phyloP scores from a whole-genome alignment of 257 asterid species.

The Oldenlandia corymbosa region DNA sequence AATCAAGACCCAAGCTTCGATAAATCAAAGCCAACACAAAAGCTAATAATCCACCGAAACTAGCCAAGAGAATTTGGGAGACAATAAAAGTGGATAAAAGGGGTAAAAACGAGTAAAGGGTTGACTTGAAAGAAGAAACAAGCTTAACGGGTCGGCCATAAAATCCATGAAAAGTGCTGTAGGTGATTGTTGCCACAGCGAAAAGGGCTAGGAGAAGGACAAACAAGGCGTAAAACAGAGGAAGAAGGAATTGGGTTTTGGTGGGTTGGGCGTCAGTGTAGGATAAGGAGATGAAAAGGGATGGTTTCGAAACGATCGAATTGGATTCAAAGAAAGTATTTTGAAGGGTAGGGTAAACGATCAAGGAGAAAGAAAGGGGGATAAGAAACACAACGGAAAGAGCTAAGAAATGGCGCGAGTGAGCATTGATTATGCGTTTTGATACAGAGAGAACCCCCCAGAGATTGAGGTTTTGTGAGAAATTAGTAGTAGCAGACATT shows the following conservation, averaged over 20 bases:
- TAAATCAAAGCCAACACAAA: slow-evolving; percentile 7
- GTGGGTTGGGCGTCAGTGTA: slow-evolving; percentile 14
- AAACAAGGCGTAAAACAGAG: slow-evolving; percentile 25
- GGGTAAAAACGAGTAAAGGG: slow-evolving; percentile 35
- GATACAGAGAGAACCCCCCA: slow-evolving; percentile 55
- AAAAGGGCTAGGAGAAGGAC: slow-evolving; percentile 25
- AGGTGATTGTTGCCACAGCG: slow-evolving; percentile 46
- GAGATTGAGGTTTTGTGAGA: slow-evolving; percentile 40
- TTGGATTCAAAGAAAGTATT: slow-evolving; percentile 19
- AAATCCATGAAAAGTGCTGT: slow-evolving; percentile 54
- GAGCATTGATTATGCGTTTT: slow-evolving; percentile 49
- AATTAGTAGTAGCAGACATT: neutral
- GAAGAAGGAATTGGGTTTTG: slow-evolving; percentile 20
- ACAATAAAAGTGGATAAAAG: slow-evolving; percentile 23
- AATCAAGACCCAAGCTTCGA: slow-evolving; percentile 30
- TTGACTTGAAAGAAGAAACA: slow-evolving; percentile 40
- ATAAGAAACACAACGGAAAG: slow-evolving; percentile 57
- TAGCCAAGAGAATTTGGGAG: slow-evolving; percentile 4
- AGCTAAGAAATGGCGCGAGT: slow-evolving; percentile 57
- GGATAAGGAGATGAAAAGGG: slow-evolving; percentile 25
- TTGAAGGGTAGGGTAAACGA: slow-evolving; percentile 39
- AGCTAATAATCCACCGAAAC: slow-evolving; percentile 15
- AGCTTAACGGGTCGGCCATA: slow-evolving; percentile 45
- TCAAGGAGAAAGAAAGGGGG: slow-evolving; percentile 49
- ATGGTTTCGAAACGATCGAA: slow-evolving; percentile 23